Conservation (phyloP, 2,329 filamentous ascomycete genomes). For the Sporothrix pseudoabietina region DNA sequence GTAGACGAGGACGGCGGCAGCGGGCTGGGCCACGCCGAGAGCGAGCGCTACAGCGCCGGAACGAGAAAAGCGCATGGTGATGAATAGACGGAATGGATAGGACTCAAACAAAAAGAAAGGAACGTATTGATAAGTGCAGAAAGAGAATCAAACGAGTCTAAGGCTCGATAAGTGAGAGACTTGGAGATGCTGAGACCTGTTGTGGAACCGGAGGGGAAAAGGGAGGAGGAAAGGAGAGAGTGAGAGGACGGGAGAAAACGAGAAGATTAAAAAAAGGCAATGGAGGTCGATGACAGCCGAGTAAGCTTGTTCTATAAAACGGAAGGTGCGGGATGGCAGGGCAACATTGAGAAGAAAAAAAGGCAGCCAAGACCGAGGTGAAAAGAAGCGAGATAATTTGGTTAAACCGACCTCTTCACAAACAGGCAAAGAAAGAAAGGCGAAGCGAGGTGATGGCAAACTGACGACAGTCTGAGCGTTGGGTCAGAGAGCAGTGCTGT, state of each 20-base stretch:
- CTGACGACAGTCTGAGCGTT: background rate
- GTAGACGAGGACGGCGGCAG: slow-evolving; percentile 49
- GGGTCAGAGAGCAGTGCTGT: background rate
- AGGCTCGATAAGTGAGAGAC: background rate
- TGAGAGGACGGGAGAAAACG: background rate
- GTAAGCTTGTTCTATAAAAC: slow-evolving; percentile 2
- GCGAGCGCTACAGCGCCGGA: slow-evolving; percentile 33
- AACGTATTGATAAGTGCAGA: background rate
- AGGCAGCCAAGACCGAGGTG: slow-evolving; percentile 2
- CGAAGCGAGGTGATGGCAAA: background rate
- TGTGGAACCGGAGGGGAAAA: slow-evolving; percentile 11
- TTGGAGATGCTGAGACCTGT: background rate
- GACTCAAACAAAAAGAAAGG: background rate
- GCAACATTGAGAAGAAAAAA: background rate
- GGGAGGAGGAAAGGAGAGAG: background rate
- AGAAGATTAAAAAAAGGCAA: background rate
- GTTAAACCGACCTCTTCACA: background rate
- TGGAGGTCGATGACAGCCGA: background rate
- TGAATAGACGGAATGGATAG: background rate
- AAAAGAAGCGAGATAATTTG: background rate
- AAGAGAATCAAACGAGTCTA: background rate
- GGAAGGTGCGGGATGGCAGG: background rate
- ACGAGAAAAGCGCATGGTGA: background rate
- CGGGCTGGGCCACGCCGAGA: slow-evolving; percentile 37
- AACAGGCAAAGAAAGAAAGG: background rate